These are phyloP conservation scores for Ceratobasidium sp. DNA, from an alignment of 1,284 basidiomycete genomes.

Conservation along the genomic window DNA sequence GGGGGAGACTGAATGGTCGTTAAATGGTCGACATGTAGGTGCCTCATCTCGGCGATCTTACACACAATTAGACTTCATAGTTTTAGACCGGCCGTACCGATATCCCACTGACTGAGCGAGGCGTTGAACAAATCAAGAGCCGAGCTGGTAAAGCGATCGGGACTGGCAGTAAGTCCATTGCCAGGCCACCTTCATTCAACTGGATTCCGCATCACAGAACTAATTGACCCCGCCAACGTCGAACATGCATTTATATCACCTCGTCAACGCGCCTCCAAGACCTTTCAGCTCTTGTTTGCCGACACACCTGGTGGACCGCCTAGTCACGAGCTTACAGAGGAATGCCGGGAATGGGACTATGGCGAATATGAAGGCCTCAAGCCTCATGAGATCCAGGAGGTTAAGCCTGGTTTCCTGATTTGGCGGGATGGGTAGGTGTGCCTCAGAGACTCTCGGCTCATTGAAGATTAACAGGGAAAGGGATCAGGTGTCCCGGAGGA, in stretches of 20 bases:
- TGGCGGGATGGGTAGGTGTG: constrained; percentile 51
- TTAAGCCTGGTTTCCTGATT: constrained; percentile 53
- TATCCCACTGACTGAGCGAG: constrained; percentile 56
- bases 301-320: constrained; percentile 1
- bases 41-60: not conserved
- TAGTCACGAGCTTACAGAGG: constrained; percentile 42
- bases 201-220: constrained; percentile 49
- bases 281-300: constrained; percentile 53
- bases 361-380: constrained; percentile 56
- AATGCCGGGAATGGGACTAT: constrained; percentile 54
- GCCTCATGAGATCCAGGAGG: constrained; percentile 53
- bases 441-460: not conserved
- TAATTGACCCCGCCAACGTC: constrained; percentile 55
- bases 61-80: not conserved
- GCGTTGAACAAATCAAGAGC: constrained; percentile 52
- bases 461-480: too few species aligned
- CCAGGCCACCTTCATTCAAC: not conserved
- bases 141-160: constrained; percentile 54
- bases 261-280: constrained; percentile 54
- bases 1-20: constrained; percentile 58
- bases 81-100: constrained; percentile 56
- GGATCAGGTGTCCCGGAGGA: constrained; percentile 31
- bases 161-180: constrained; percentile 11
- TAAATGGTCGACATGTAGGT: constrained; percentile 54
- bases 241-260: constrained; percentile 56